Evolutionary conservation across 2,329 filamentous ascomycete species (phyloP), one percentile per base, ranked within the genome.

Genomic region (Colletotrichum simmondsii): DNA sequence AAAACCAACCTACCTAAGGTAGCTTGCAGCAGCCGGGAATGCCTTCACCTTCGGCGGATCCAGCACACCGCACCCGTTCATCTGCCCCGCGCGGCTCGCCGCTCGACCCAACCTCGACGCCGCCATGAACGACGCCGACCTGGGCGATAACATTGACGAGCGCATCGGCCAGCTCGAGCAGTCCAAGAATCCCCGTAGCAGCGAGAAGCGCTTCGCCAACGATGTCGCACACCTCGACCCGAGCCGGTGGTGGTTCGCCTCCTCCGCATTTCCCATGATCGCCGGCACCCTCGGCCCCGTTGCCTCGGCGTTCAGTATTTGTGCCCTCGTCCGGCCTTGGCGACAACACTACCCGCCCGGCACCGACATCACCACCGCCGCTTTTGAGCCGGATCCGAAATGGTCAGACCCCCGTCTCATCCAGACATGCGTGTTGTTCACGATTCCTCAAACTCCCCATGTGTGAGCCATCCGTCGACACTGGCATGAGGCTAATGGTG

Each of bases 271-370:
- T 75, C 94, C 93, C 37, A 90, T 98, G 79, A 88, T 97, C 12
- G 94, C 95, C 2, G 95, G 94, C 42, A 95, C 95, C 0, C 88
- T 97, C 2, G 95, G 94, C 1, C 95, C 95, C 0, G 89, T 97
- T 11, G 95, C 95, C 3, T 97, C 95, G 71, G 92, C 97, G 35
- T 93, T 97, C 82, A 96, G 93, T 70, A 95, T 98, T 71, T 95
- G 93, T 74, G 94, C 95, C 8, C 87, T 98, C n/a, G 94, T 94
- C 1, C 92, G 91, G 32, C 90, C 90, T 26, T 98, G 95, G 95
- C 88, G 94, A 73, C 89, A 92, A 79, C 85, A 85, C 61, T 82
- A 89, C 5, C 80, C 81, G 1, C 85, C 87, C 0, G 84, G 85
- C 0, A 83, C 87, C 5, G 79, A 87, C 2, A 78, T 88, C 6